A percentile compares a stretch with the other conserved stretches of the same genome.
Conservation (phyloP, 2,329 filamentous ascomycete species). For the Coleophoma crateriformis region DNA sequence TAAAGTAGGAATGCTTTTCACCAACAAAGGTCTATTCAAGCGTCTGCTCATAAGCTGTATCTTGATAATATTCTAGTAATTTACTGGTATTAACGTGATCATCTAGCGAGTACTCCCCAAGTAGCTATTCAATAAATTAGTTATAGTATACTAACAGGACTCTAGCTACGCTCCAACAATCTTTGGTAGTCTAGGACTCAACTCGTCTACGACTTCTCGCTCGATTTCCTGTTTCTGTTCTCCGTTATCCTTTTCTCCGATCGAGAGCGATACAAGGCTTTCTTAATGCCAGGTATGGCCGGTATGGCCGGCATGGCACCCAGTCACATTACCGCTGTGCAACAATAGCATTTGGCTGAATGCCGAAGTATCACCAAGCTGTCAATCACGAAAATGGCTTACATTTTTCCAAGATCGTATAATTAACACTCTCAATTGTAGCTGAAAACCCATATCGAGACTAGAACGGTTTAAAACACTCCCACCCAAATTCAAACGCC, state of each 20-base stretch:
- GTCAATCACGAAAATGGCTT: too few species aligned
- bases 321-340: constrained; percentile 56
- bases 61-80: constrained; percentile 40
- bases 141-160: constrained; percentile 16
- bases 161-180: constrained; percentile 43
- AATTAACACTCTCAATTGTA: too few species aligned
- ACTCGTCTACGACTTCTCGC: constrained; percentile 40
- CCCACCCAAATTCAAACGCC: too few species aligned
- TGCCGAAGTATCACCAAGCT: too few species aligned
- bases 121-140: neutral
- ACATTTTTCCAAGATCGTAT: too few species aligned
- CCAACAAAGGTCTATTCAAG: constrained; percentile 3
- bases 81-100: constrained; percentile 41
- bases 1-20: constrained; percentile 4
- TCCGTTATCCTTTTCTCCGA: constrained; percentile 60
- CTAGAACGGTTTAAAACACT: too few species aligned
- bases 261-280: constrained; percentile 51
- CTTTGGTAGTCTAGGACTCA: constrained; percentile 42
- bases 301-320: constrained; percentile 52
- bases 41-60: neutral
- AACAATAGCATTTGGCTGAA: too few species aligned
- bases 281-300: constrained; percentile 56
- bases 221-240: constrained; percentile 60
- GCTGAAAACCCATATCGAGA: too few species aligned
- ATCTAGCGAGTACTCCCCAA: constrained; percentile 30